phyloP scores from a whole-genome alignment of 768 basidiomycete genomes.

The Lactarius akahatsu region DNA sequence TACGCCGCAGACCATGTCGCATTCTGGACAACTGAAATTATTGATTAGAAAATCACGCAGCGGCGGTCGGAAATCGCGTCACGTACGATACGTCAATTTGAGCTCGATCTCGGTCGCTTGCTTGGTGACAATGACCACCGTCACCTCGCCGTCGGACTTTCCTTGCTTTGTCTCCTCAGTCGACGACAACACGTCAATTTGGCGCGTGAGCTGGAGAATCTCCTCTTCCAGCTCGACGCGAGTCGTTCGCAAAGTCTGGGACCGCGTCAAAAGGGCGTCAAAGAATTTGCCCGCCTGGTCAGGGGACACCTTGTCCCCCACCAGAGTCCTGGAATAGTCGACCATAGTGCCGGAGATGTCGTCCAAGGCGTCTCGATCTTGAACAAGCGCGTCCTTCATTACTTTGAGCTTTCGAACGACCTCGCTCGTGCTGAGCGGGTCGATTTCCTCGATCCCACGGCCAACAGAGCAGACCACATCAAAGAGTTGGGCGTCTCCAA shows the following conservation, averaged over 20 bases:
- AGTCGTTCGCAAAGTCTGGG: slow-evolving; percentile 38
- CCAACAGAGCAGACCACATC: slow-evolving; percentile 53
- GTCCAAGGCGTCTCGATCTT: slow-evolving; percentile 42
- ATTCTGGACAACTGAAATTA: slow-evolving; percentile 47
- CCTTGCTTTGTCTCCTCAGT: slow-evolving; percentile 39
- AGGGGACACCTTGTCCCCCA: slow-evolving; percentile 43
- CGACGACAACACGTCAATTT: slow-evolving; percentile 41
- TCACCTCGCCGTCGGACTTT: slow-evolving; percentile 36
- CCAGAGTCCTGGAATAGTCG: slow-evolving; percentile 45
- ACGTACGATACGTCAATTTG: slow-evolving; percentile 54
- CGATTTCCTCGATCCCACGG: slow-evolving; percentile 28
- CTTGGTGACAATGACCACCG: slow-evolving; percentile 45
- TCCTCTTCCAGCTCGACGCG: slow-evolving; percentile 42
- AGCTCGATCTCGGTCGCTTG: slow-evolving; percentile 41
- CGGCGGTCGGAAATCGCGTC: slow-evolving; percentile 26
- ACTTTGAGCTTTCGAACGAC: slow-evolving; percentile 34
- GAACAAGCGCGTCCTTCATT: slow-evolving; percentile 39
- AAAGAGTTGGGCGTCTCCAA: slow-evolving; percentile 48
- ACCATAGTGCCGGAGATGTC: slow-evolving; percentile 45
- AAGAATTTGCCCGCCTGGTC: slow-evolving; percentile 44
- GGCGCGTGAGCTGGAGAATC: slow-evolving; percentile 35
- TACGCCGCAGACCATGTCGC: slow-evolving; percentile 56
- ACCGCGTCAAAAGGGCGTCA: slow-evolving; percentile 42
- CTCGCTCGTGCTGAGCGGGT: slow-evolving; percentile 32
- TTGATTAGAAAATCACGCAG: background rate